Evolutionary conservation across 2,329 filamentous ascomycete genomes (phyloP).

Genomic region (Aureobasidium sp.): DNA sequence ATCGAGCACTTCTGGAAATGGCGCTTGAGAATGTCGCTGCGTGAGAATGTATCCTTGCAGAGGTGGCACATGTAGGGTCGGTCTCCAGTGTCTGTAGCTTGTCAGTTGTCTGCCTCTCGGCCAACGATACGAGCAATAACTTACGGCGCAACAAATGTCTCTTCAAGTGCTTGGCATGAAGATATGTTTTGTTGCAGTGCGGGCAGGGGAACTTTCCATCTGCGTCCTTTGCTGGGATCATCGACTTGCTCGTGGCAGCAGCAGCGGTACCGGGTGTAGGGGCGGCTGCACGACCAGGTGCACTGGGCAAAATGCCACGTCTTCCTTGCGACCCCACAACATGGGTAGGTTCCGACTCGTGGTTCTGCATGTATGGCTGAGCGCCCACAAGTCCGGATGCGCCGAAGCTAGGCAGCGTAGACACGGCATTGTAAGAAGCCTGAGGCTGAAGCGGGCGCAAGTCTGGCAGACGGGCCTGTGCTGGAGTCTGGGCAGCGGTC

Average conservation of each 20-base stretch:
- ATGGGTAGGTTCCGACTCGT: constrained; percentile 64
- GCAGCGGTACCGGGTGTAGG: constrained; percentile 61
- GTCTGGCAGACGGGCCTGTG: constrained; percentile 31
- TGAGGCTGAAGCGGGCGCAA: constrained; percentile 34
- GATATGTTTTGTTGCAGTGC: constrained; percentile 96
- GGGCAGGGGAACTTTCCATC: constrained; percentile 98
- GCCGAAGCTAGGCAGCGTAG: constrained; percentile 31
- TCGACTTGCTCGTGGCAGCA: constrained; percentile 56
- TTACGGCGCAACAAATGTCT: constrained; percentile 92
- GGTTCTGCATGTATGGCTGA: constrained; percentile 31
- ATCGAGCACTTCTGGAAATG: constrained; percentile 99
- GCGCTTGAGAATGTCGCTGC: constrained; percentile 96
- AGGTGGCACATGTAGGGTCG: constrained; percentile 97
- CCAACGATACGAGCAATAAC: constrained; percentile 35
- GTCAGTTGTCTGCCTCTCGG: constrained; percentile 28
- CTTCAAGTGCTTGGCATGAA: constrained; percentile 96
- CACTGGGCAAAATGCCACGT: constrained; percentile 83
- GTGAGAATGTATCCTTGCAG: constrained; percentile 95
- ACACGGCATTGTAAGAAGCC: constrained; percentile 32
- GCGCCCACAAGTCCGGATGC: constrained; percentile 26
- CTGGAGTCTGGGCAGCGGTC: constrained; percentile 19
- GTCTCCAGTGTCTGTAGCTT: constrained; percentile 76
- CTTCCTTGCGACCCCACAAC: constrained; percentile 93
- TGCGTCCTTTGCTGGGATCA: constrained; percentile 88
- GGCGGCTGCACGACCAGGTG: constrained; percentile 75